Evolutionary conservation across 108 stramenopile genomes (phyloP), one percentile per base, ranked within the genome.

Genomic region (Fragilariopsis cylindrus): DNA sequence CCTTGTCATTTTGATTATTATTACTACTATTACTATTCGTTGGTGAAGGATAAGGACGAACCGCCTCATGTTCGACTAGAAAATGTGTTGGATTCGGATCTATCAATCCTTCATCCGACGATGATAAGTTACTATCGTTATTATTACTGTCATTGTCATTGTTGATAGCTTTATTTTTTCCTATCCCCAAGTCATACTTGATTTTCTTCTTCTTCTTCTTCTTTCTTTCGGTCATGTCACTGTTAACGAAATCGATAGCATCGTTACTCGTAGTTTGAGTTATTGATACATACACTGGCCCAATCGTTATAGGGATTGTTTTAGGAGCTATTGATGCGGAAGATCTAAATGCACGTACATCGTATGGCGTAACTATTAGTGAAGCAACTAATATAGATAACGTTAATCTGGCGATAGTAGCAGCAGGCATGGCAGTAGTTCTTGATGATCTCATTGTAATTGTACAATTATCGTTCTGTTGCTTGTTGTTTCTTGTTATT

Each of bases 151-250:
- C 60, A 8, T 16, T 11, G 5, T 44, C 40, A 40, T 63, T 16
- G 47, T 40, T 16, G 0, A 73, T 46, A 30, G 72, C 60, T 8
- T 3, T 2, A 63, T 73, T 73, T 58, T 73, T 73, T 4, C 72
- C 72, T 11, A 73, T 63, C 5, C 72, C 72, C 11, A 73, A 48
- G 60, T 73, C 60, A 45, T 72, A 72, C 4, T 18, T 46, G 42
- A 45, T 18, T 50, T 58, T 63, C 11, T 8, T 42, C 7, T 41
- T 54, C 65, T 41, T 54, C 65, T 30, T 41, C 3, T 48, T 13
- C 30, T 0, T 48, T n/a, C 52, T 21, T 60, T 60, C 58, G 16
- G 55, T n/a, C 1, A 56, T 56, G 21, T 60, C 41, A 40, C 41
- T 21, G 11, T 21, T 60, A 6, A 1, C 0, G 58, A 41, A 11